Percentiles rank a stretch among this genome's conserved stretches.
Conservation (phyloP, 805 yeast genomes). For the Candida parachauliodes region DNA sequence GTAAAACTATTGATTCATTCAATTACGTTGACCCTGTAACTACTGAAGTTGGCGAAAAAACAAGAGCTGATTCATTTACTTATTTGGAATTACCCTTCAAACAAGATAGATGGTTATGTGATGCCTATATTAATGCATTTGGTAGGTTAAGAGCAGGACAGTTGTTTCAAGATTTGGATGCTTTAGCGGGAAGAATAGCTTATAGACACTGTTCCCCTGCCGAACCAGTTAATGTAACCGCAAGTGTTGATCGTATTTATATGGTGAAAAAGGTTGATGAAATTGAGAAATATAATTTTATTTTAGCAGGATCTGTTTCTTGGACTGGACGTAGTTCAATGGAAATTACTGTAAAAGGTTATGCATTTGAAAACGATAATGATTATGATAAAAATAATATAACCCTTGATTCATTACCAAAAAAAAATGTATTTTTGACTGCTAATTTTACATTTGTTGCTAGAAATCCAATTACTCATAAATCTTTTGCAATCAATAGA, state of each 20-base stretch:
- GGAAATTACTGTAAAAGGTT: constrained; percentile 92
- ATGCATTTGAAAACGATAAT: constrained; percentile 61
- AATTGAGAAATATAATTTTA: constrained; percentile 67
- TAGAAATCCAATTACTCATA: constrained; percentile 88
- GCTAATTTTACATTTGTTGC: constrained; percentile 96
- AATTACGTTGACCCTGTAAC: constrained; percentile 72
- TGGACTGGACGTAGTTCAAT: constrained; percentile 95
- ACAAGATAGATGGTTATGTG: constrained; percentile 77
- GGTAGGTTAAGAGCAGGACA: constrained; percentile 94
- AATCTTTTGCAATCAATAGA: constrained; percentile 80
- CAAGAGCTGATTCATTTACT: constrained; percentile 74
- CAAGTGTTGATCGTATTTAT: constrained; percentile 87
- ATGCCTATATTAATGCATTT: constrained; percentile 81
- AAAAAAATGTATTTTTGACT: constrained; percentile 70
- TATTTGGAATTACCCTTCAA: constrained; percentile 75
- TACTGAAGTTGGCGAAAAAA: constrained; percentile 65
- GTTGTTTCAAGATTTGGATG: constrained; percentile 89
- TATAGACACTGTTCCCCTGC: constrained; percentile 93
- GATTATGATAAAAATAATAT: constrained; percentile 50
- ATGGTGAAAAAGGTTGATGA: constrained; percentile 82
- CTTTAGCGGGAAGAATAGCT: constrained; percentile 91
- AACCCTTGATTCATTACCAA: constrained; percentile 54
- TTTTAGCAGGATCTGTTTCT: constrained; percentile 85
- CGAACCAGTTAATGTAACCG: constrained; percentile 93
- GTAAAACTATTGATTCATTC: constrained; percentile 67